Percentiles rank a stretch among this genome's conserved stretches.
Evolutionary conservation across 208 protist species (phyloP).

Genomic region (Leptomonas pyrrhocoris): DNA sequence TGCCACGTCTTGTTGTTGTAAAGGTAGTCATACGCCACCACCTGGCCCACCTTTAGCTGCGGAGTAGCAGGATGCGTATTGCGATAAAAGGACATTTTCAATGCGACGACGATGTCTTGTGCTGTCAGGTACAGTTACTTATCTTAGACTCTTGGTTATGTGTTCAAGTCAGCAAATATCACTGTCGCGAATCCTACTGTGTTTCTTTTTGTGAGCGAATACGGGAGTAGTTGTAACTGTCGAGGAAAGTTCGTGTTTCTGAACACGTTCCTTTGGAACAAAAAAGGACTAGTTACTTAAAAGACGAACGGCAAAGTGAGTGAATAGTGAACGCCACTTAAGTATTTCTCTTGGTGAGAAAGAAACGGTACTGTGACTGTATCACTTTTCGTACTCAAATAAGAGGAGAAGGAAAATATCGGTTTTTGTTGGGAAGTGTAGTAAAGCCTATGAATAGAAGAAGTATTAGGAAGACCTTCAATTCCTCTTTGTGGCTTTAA

Average conservation of each 20-base stretch:
- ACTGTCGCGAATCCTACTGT: too few species aligned
- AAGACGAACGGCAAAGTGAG: neutral
- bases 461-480: too few species aligned
- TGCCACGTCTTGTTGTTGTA: conserved; percentile 54
- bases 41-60: conserved; percentile 42
- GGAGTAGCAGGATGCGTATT: conserved; percentile 26
- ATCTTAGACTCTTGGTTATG: neutral
- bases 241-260: neutral
- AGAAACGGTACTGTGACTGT: neutral
- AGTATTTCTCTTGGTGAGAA: neutral
- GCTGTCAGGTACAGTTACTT: neutral
- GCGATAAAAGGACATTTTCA: conserved; percentile 34
- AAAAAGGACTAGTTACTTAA: neutral
- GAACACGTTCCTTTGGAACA: neutral
- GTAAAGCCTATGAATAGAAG: too few species aligned
- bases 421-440: too few species aligned
- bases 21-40: conserved; percentile 73
- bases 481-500: too few species aligned
- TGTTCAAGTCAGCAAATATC: too few species aligned
- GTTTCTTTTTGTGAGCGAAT: neutral
- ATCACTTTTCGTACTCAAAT: too few species aligned
- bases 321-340: neutral
- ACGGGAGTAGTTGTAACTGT: neutral
- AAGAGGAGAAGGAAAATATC: conserved; percentile 2
- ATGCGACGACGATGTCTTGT: neutral